phyloP scores from a whole-genome alignment of 208 protist genomes.

The Crithidia mellificae region DNA sequence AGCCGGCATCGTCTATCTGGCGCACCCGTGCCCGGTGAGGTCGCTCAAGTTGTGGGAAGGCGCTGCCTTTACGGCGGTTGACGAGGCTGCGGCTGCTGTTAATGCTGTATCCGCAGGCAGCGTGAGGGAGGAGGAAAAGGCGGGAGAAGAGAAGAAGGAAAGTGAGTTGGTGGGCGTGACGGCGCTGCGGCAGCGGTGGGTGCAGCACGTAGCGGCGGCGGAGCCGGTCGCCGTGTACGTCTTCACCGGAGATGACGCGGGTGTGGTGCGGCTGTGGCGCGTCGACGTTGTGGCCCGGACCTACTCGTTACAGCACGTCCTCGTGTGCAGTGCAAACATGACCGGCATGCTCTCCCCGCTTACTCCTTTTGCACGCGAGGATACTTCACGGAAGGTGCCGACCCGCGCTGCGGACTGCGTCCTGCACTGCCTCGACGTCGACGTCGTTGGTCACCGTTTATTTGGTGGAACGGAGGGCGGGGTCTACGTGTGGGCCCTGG shows the following conservation, averaged over 20 bases:
- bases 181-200: constrained; percentile 30
- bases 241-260: constrained; percentile 62
- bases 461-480: constrained; percentile 65
- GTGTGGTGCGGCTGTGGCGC: constrained; percentile 71
- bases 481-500: constrained; percentile 65
- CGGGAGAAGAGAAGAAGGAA: too few species aligned
- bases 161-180: background rate
- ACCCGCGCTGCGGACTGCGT: constrained; percentile 33
- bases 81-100: too few species aligned
- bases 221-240: constrained; percentile 72
- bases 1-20: constrained; percentile 38
- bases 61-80: constrained; percentile 25
- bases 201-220: constrained; percentile 3
- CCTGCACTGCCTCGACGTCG: constrained; percentile 63
- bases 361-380: constrained; percentile 44
- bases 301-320: constrained; percentile 58
- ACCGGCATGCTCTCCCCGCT: constrained; percentile 45
- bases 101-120: too few species aligned
- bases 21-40: constrained; percentile 47
- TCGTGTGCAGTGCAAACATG: constrained; percentile 45
- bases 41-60: constrained; percentile 79
- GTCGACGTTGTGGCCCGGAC: constrained; percentile 49
- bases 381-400: constrained; percentile 18
- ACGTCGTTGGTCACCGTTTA: constrained; percentile 46
- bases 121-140: too few species aligned